Evolutionary conservation across 2,329 filamentous ascomycete species (phyloP), one percentile per base, ranked within the genome.

Genomic region (Onygenales sp.): DNA sequence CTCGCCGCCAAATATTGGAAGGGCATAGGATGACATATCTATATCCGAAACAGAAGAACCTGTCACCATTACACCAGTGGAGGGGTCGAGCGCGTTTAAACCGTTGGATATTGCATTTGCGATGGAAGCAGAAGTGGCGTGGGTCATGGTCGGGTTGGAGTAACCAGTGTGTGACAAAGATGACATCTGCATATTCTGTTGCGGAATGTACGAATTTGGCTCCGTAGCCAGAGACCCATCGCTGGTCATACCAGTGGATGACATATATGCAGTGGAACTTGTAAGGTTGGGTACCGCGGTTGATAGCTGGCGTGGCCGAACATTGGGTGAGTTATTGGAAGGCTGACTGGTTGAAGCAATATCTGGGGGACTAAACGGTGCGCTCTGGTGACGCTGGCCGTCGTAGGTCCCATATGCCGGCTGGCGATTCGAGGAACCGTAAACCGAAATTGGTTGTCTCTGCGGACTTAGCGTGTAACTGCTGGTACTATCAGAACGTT

Each of bases 1-100:
- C 61, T 95, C 89, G 31, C 81, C 84, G 13, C 89, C 89, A 69
- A 96, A 96, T 31, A 96, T 85, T 0, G 92, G 89, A 61, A 94
- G 87, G 4, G 87, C 66, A 55, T 67, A 74, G 4, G 64, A 62
- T 10, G 65, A 62, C 50, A 68, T 64, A 46, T 74, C 72, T 11
- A 71, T 64, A 33, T 63, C 60, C 21, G 64, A 54, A 17, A 62
- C 58, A 32, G 60, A 54, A 33, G 64, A 53, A 52, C 57, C 58
- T 21, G 64, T 49, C 13, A 58, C 55, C 56, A 67, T 58, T 54
- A 65, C 56, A 2, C 59, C 61, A 6, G 63, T 52, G 32, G 62
- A 59, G 37, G 65, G 51, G 44, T 61, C 58, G 40, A 66, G 52
- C 2, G 58, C 53, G 37, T 54, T 56, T 27, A 71, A 52, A 17